Evolutionary conservation across 2,329 filamentous ascomycete genomes (phyloP).

Genomic region (Diaporthe citrichinensis): DNA sequence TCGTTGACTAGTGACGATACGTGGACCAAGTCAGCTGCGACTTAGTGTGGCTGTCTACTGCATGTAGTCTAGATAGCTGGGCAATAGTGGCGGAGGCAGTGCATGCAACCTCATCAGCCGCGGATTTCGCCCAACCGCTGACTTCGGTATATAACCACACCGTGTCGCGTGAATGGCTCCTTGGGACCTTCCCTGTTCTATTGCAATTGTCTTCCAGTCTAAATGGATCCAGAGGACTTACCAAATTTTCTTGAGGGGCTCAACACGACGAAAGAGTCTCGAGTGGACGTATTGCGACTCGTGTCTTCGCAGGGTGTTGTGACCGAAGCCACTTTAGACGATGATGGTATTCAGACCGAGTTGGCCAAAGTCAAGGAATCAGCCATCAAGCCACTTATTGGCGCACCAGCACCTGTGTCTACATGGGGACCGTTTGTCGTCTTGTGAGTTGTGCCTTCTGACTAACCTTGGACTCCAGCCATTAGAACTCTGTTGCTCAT

Average conservation of each 20-base stretch:
- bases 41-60: background rate
- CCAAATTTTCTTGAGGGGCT: background rate
- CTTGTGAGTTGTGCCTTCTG: background rate
- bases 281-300: background rate
- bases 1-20: no score
- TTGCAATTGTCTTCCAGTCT: no score
- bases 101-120: background rate
- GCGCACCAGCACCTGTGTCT: accelerated
- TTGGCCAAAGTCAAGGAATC: background rate
- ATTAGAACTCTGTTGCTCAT: background rate
- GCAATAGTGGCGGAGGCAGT: conserved; percentile 29
- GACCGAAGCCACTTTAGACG: background rate
- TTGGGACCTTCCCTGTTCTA: background rate
- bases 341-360: background rate
- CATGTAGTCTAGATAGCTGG: background rate
- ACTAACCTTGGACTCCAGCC: no score
- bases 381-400: background rate
- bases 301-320: background rate
- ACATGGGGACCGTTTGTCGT: conserved; percentile 3
- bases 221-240: conserved; percentile 33
- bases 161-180: no score
- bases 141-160: background rate
- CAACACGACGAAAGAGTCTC: background rate
- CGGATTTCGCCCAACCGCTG: background rate
- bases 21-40: background rate